Base-by-base conservation (phyloP, 176 grass and related monocot genomes). In the Phyllostachys edulis region DNA sequence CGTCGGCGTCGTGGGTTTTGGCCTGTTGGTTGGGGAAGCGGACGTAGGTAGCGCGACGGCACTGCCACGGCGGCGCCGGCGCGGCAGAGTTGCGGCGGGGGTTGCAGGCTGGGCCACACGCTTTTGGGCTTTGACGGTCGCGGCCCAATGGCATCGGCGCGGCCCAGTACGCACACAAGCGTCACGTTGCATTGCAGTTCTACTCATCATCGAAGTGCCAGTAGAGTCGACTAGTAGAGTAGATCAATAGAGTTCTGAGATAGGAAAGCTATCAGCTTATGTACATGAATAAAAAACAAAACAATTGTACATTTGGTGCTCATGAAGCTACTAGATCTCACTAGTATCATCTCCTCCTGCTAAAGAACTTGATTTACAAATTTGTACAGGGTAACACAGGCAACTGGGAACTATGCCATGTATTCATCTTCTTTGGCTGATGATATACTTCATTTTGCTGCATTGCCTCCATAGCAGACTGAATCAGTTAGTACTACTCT, bases 1-100 rank as follows among this genome's bases (percentile, higher is more conserved):
- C 41, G 82, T 15, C 82, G 71, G 3, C 83, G 84, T 67, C 20
- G 56, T 73, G 84, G 67, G 84, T 78, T 79, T 75, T 24, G 69
- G 69, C 46, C 12, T 64, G 46, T 73, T 15, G 60, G 29, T 34
- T 21, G 67, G 56, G 46, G 68, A 59, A 73, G 38, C 12, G 32
- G 24, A 12, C 44, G 44, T 45, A 11, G 42, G 8, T 49, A 3
- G 81, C 55, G 42, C 20, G 70, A 23, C 7, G 10, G 32, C 71
- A 65, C 80, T 36, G 73, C 55, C 66, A 60, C 80, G 84, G 44
- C 59, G 56, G 67, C 64, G 75, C 13, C 29, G 29, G 29, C 14
- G 16, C 5, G 50, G 49, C 21, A 15, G 66, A 20, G 78, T 34
- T 56, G 63, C 85, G 21, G 45, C 34, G 68, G 79, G 24, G 8